phyloP scores from a whole-genome alignment of 139 green algal species.

The Mychonastes homosphaera region DNA sequence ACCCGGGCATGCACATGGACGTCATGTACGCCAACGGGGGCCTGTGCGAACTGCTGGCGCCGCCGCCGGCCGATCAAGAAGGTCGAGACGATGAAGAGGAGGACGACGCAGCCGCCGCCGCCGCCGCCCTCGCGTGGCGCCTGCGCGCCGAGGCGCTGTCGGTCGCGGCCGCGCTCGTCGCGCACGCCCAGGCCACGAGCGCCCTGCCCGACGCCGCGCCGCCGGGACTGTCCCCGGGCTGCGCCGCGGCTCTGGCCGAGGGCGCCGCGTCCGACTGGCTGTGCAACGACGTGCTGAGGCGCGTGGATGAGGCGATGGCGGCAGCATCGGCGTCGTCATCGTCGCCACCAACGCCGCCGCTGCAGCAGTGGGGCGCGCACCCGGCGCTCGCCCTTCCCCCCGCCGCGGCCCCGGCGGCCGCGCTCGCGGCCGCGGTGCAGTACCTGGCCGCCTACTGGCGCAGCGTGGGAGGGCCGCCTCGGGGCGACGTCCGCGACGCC shows the following conservation, averaged over 20 bases:
- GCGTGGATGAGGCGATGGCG: not conserved
- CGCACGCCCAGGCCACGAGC: too few species aligned
- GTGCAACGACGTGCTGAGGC: not conserved
- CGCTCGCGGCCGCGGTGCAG: slow-evolving; percentile 23
- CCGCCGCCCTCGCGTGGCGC: not conserved
- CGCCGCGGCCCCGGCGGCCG: slow-evolving; percentile 1
- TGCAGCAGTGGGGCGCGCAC: too few species aligned
- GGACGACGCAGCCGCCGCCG: not conserved
- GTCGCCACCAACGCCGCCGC: too few species aligned
- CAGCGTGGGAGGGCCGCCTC: not conserved
- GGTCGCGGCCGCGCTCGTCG: slow-evolving; percentile 5
- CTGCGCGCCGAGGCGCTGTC: not conserved
- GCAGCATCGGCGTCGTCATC: not conserved
- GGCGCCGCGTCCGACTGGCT: not conserved
- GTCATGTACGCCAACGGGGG: slow-evolving; percentile 28
- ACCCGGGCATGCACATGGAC: slow-evolving; percentile 24
- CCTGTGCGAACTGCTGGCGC: slow-evolving; percentile 13
- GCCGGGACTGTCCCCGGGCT: too few species aligned
- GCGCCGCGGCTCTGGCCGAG: too few species aligned
- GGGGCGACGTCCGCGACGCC: too few species aligned
- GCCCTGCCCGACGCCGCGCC: too few species aligned
- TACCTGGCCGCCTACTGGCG: slow-evolving; percentile 34
- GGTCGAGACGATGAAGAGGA: not conserved
- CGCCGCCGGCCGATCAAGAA: not conserved
- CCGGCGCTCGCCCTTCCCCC: slow-evolving; percentile 19